Evolutionary conservation across 2,329 filamentous ascomycete genomes (phyloP).

Genomic region (Fusarium fujikuroi): DNA sequence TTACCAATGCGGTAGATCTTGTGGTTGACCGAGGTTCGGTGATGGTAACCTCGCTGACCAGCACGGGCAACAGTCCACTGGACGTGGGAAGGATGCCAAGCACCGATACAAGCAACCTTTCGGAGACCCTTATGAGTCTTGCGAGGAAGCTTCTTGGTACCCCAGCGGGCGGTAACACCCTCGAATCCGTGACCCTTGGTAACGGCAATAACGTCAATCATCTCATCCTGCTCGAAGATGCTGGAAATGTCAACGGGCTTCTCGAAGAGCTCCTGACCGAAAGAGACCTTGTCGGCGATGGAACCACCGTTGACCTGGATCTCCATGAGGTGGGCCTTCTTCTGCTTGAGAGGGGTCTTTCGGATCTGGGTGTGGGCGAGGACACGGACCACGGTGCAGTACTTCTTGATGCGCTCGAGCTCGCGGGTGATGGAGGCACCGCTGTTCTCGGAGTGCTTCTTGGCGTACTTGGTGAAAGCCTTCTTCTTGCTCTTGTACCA

Average conservation of each 20-base stretch:
- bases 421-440: constrained; percentile 93
- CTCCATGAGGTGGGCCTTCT: constrained; percentile 99
- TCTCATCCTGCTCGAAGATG: constrained; percentile 99
- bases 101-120: constrained; percentile 99
- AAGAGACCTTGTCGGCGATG: constrained; percentile 95
- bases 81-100: constrained; percentile 99
- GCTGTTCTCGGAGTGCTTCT: constrained; percentile 97
- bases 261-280: constrained; percentile 96
- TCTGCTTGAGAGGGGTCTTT: constrained; percentile 99
- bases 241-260: constrained; percentile 93
- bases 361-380: constrained; percentile 99
- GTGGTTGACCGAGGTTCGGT: constrained; percentile 99
- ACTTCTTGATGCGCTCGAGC: constrained; percentile 99
- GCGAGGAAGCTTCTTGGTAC: constrained; percentile 99
- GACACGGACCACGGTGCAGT: constrained; percentile 99
- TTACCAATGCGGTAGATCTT: constrained; percentile 99
- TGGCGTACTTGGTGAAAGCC: constrained; percentile 99
- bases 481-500: constrained; percentile 99
- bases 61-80: constrained; percentile 99
- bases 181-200: constrained; percentile 99
- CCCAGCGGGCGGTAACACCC: constrained; percentile 98
- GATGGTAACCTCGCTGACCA: constrained; percentile 99
- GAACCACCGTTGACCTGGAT: constrained; percentile 99
- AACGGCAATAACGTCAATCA: constrained; percentile 98
- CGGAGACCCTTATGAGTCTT: constrained; percentile 99